Conservation (phyloP, 495 filamentous ascomycete genomes). For the Aspergillus conjunctus region DNA sequence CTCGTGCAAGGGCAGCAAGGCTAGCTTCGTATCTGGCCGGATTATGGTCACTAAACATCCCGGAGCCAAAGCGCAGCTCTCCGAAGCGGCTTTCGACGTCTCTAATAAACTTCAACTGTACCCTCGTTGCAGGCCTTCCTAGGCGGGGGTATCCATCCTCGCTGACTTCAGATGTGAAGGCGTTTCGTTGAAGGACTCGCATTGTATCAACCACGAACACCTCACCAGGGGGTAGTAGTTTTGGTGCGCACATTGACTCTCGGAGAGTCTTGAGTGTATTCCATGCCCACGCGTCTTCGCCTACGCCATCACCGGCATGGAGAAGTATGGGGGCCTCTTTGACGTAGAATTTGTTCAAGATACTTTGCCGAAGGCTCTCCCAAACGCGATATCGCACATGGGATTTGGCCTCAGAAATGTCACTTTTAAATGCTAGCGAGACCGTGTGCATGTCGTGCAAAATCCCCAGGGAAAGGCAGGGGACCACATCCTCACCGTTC, state of each 20-base stretch:
- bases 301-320: constrained; percentile 49
- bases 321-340: constrained; percentile 47
- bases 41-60: constrained; percentile 76
- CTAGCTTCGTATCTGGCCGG: constrained; percentile 72
- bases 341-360: constrained; percentile 51
- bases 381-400: constrained; percentile 68
- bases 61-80: constrained; percentile 69
- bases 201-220: constrained; percentile 72
- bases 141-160: constrained; percentile 45
- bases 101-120: constrained; percentile 65
- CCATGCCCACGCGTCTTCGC: constrained; percentile 72
- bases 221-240: constrained; percentile 75
- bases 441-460: constrained; percentile 75
- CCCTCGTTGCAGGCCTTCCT: constrained; percentile 63
- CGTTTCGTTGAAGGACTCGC: constrained; percentile 59
- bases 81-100: constrained; percentile 69
- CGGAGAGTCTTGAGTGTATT: constrained; percentile 66
- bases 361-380: constrained; percentile 56
- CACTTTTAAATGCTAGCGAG: constrained; percentile 70
- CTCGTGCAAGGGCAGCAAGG: constrained; percentile 54
- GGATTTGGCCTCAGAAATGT: constrained; percentile 63
- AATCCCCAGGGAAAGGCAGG: constrained; percentile 71
- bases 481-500: constrained; percentile 73
- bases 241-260: constrained; percentile 67
- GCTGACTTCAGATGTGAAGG: constrained; percentile 46